Percentiles rank a stretch among this genome's conserved stretches.
Conservation (phyloP, 257 asterid genomes). For the Nicotiana undulata region DNA sequence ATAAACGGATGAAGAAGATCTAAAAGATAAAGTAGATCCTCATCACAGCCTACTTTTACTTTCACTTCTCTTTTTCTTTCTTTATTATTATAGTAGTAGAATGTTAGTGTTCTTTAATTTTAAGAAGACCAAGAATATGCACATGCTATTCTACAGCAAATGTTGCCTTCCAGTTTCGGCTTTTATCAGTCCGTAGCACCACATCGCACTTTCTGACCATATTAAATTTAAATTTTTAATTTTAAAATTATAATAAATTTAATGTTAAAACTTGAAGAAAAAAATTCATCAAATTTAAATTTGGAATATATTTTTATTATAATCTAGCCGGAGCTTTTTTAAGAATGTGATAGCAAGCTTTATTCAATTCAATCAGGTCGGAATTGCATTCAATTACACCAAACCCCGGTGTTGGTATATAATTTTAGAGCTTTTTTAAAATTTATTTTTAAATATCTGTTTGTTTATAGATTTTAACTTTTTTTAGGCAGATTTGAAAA, state of each 20-base stretch:
- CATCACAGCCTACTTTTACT: conserved; percentile 14
- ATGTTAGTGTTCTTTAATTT: background rate
- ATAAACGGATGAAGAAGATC: conserved; percentile 15
- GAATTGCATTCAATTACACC: background rate
- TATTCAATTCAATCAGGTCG: background rate
- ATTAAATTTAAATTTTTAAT: too few species aligned
- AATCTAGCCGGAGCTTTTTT: too few species aligned
- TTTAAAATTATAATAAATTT: too few species aligned
- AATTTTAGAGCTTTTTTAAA: too few species aligned
- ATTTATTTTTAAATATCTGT: too few species aligned
- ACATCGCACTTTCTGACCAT: background rate
- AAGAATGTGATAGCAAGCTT: background rate
- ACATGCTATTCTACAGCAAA: background rate
- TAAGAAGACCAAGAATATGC: conserved; percentile 3
- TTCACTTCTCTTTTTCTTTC: conserved; percentile 6
- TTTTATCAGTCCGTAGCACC: background rate
- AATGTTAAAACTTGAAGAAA: too few species aligned
- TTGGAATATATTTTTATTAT: too few species aligned
- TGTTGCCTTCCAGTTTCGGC: background rate
- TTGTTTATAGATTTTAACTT: too few species aligned
- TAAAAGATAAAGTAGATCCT: conserved; percentile 27
- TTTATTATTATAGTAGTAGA: too few species aligned
- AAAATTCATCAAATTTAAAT: too few species aligned
- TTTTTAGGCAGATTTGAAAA: too few species aligned
- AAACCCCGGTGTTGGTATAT: too few species aligned